Conservation (phyloP, 1,284 basidiomycete genomes). For the Boletus sp. region DNA sequence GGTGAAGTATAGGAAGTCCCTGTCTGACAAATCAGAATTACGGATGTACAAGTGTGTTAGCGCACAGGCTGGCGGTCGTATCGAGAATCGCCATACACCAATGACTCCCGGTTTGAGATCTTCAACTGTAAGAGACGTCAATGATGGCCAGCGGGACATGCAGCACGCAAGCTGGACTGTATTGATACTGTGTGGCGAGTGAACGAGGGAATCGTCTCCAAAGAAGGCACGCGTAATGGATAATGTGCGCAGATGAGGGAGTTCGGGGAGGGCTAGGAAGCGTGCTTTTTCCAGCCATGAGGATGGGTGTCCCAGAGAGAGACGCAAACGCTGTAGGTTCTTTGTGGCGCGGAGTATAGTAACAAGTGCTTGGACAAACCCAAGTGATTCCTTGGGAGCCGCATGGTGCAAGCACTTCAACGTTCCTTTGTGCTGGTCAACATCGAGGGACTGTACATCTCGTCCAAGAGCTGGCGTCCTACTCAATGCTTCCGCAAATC, state of each 20-base stretch:
- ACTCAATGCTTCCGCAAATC: neutral
- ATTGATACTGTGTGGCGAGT: neutral
- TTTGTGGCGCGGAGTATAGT: conserved; percentile 1
- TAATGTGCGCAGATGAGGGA: conserved; percentile 8
- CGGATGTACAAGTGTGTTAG: neutral
- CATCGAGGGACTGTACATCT: neutral
- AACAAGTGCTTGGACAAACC: neutral
- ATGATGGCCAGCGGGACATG: conserved; percentile 5
- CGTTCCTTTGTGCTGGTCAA: neutral
- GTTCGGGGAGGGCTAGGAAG: neutral
- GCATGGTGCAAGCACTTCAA: neutral
- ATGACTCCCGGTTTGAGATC: neutral
- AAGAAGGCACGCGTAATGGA: neutral
- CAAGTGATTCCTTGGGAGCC: neutral
- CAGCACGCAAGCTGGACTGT: conserved; percentile 2
- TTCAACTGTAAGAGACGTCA: conserved; percentile 11
- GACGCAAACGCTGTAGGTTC: conserved; percentile 1
- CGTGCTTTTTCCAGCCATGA: neutral
- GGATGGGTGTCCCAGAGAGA: neutral
- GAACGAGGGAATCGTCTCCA: neutral
- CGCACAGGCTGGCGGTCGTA: conserved; percentile 7
- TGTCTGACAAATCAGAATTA: neutral
- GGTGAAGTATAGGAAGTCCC: conserved; percentile 11
- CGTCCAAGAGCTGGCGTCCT: conserved; percentile 8
- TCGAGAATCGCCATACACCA: neutral